phyloP scores from a whole-genome alignment of 129 eudicot genomes.

The Oenanthe sinensis region DNA sequence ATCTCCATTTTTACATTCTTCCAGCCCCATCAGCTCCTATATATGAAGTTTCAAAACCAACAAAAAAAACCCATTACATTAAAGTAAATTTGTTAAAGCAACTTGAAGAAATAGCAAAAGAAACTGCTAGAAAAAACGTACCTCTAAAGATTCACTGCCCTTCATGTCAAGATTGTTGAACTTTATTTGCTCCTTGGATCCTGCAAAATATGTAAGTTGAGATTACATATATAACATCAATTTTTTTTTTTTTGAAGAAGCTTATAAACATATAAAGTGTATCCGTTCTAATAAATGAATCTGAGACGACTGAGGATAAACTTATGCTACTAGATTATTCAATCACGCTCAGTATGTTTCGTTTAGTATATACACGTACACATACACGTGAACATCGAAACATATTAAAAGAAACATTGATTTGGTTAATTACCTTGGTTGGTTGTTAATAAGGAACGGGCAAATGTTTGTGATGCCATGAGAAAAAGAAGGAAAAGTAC shows the following conservation, averaged over 20 bases:
- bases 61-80: no score
- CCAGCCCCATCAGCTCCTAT: constrained; percentile 61
- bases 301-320: no score
- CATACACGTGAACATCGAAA: background rate
- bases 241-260: no score
- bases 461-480: constrained; percentile 30
- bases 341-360: no score
- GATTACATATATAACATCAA: background rate
- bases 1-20: constrained; percentile 53
- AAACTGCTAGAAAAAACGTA: constrained; percentile 12
- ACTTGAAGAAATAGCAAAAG: background rate
- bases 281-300: no score
- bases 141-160: constrained; percentile 29
- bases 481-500: constrained; percentile 31
- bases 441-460: constrained; percentile 41
- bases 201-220: constrained; percentile 22
- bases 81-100: background rate
- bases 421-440: constrained; percentile 28
- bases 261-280: no score
- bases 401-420: background rate
- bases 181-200: constrained; percentile 17
- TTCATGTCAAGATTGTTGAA: constrained; percentile 21
- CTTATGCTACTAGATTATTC: no score
- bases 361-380: background rate
- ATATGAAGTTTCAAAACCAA: background rate